These are phyloP conservation scores for Pseudocercospora musae DNA, from an alignment of 2,329 filamentous ascomycete species.

Conservation along the genomic window DNA sequence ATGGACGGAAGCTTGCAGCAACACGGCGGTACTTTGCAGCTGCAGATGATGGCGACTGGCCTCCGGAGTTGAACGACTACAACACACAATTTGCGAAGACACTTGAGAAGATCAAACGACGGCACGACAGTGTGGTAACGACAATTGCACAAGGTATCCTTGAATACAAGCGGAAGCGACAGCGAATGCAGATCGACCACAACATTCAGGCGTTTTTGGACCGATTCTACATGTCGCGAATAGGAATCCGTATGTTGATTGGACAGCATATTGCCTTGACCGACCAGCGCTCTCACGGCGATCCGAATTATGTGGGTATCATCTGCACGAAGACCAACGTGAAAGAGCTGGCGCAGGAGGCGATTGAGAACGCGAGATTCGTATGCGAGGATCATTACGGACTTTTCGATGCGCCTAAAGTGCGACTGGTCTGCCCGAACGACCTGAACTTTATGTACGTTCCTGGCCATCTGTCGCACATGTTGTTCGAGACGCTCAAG, in stretches of 20 bases:
- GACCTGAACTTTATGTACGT: constrained; percentile 99
- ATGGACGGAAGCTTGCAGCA: constrained; percentile 43
- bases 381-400: constrained; percentile 99
- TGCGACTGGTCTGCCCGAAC: constrained; percentile 84
- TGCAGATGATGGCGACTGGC: constrained; percentile 90
- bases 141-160: constrained; percentile 97
- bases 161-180: constrained; percentile 93
- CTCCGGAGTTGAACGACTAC: constrained; percentile 88
- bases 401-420: constrained; percentile 91
- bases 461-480: constrained; percentile 95
- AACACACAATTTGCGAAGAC: constrained; percentile 87
- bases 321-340: constrained; percentile 99
- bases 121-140: constrained; percentile 95
- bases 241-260: constrained; percentile 98
- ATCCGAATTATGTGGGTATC: constrained; percentile 94
- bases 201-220: constrained; percentile 97
- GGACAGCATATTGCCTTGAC: constrained; percentile 97
- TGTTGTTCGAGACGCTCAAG: constrained; percentile 99
- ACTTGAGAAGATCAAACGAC: constrained; percentile 87
- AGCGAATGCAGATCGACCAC: constrained; percentile 97
- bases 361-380: constrained; percentile 97
- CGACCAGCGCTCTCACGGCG: constrained; percentile 82
- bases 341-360: constrained; percentile 88
- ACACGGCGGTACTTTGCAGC: constrained; percentile 75
- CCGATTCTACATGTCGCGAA: constrained; percentile 99